Base-by-base conservation (phyloP, 1,139 yeast genomes). In the Meyerozyma guilliermondii region DNA sequence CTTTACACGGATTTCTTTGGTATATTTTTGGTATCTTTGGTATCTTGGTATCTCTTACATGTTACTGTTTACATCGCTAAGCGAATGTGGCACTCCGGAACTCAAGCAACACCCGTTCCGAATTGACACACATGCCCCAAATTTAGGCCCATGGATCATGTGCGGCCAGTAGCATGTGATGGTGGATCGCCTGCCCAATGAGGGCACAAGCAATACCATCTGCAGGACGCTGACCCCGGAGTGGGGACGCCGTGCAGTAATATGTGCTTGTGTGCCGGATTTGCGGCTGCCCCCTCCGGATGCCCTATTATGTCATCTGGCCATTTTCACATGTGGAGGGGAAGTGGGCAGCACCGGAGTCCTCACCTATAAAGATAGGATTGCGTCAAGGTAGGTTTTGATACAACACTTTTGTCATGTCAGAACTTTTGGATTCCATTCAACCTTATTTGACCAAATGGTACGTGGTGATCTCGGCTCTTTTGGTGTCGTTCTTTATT, bases 381-480 rank as follows among this genome's bases (percentile, higher is more conserved):
- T 7, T 22, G 17, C 10, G 33, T 13, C 17, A 18, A 8, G 11
- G 14, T 10, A 14, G 4, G 2, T n/a, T n/a, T n/a, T n/a, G n/a
- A 5, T 14, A 17, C 24, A 4, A 9, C 28, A 26, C 13, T 26
- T 26, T 26, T 26, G 16, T 22, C 36, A 33, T 33, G 36, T 33
- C 36, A 7, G 36, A 33, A 33, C 23, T 33, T 20, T 17, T 33
- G 4, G 36, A 33, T 33, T 11, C 24, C 9, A 17, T 33, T 20
- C 36, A 33, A 13, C 36, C 36, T 20, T 33, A 33, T 14, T 20
- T 30, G 24, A 36, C 45, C 33, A 43, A 41, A 16, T 47, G 49
- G 49, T 41, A 46, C 16, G 40, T 42, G 17, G n/a, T 48, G 14
- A 34, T 36, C 4, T 23, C 37, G 7, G 38, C 37, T 6, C 39